Percentiles rank a stretch among this genome's conserved stretches.
Conservation (phyloP, 768 basidiomycete species). For the Leucosporidium yakuticum region DNA sequence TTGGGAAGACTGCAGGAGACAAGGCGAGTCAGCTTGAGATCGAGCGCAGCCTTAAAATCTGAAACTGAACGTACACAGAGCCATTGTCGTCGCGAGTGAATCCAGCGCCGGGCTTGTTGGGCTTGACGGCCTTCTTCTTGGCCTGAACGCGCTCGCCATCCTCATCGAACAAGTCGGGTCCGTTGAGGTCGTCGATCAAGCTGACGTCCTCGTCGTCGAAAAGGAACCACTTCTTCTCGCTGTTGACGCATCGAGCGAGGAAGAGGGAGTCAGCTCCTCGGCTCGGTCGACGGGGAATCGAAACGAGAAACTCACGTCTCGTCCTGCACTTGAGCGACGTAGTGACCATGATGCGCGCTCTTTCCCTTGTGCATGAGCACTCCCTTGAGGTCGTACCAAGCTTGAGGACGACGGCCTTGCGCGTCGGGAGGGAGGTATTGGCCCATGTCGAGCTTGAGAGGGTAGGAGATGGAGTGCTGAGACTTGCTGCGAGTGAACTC, state of each 20-base stretch:
- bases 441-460: constrained; percentile 64
- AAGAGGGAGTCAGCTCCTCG: neutral
- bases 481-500: constrained; percentile 80
- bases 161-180: constrained; percentile 37
- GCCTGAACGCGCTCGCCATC: constrained; percentile 23
- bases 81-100: constrained; percentile 12
- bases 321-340: constrained; percentile 78
- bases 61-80: neutral
- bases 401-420: constrained; percentile 21
- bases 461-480: constrained; percentile 74
- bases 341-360: constrained; percentile 89
- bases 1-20: constrained; percentile 16
- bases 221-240: constrained; percentile 71
- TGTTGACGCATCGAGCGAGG: constrained; percentile 38
- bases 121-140: constrained; percentile 43
- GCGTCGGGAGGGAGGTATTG: constrained; percentile 49
- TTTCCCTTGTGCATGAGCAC: constrained; percentile 81
- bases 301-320: constrained; percentile 48
- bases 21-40: neutral
- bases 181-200: constrained; percentile 30
- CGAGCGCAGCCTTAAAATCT: no score
- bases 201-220: constrained; percentile 87
- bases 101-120: neutral
- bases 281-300: neutral
- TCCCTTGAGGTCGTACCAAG: constrained; percentile 73